Conservation (phyloP, 2,329 filamentous ascomycete genomes). For the Leptographium galeiforme region DNA sequence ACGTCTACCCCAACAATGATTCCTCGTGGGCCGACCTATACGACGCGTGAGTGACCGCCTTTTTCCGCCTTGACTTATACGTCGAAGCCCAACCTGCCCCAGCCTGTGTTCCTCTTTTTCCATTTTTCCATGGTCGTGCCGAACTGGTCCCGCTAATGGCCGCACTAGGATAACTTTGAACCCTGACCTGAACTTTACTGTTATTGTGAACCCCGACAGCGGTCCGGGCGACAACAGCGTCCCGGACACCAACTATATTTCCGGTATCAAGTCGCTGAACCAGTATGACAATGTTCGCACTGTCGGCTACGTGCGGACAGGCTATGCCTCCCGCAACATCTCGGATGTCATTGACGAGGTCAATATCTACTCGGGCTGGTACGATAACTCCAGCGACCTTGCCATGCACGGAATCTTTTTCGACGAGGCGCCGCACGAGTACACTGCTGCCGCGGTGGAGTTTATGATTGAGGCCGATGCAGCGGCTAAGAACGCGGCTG, state of each 20-base stretch:
- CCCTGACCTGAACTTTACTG: conserved; percentile 5
- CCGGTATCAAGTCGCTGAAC: neutral
- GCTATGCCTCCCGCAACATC: conserved; percentile 3
- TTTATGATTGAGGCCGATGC: neutral
- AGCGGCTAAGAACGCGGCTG: neutral
- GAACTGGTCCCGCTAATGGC: neutral
- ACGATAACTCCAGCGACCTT: neutral
- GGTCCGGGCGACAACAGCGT: conserved; percentile 3
- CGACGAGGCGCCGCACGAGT: conserved; percentile 4
- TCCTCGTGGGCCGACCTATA: conserved; percentile 5
- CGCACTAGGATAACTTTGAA: neutral
- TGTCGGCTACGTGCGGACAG: conserved; percentile 5
- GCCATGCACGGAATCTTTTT: conserved; percentile 6
- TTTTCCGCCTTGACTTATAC: no score
- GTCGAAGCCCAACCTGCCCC: no score
- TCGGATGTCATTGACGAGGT: conserved; percentile 2
- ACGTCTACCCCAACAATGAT: conserved; percentile 7
- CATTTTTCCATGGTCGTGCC: neutral
- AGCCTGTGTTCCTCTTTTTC: no score
- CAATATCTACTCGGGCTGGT: conserved; percentile 2
- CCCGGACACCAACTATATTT: neutral
- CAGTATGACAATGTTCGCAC: neutral
- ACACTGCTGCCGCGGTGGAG: neutral
- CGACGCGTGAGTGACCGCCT: conserved; percentile 1
- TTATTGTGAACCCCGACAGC: conserved; percentile 9